Evolutionary conservation across 1,139 yeast genomes (phyloP), one percentile per base, ranked within the genome.

Genomic region (Saccharomyces hybrid): DNA sequence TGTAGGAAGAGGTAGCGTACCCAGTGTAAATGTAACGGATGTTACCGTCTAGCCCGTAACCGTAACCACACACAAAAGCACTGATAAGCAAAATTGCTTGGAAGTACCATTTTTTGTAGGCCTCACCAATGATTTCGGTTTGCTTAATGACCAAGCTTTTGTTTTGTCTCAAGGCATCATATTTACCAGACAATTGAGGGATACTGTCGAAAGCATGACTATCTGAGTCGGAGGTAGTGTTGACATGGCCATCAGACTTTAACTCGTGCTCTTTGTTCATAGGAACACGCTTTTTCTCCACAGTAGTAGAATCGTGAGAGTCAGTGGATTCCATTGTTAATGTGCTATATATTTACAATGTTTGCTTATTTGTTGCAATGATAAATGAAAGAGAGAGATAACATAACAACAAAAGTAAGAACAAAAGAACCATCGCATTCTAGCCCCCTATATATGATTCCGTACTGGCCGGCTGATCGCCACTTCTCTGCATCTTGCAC

Each of bases 11-110:
- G 26, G 87, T 79, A 5, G 90, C 90, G 57, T 75, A 74, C 23
- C 76, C 62, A 58, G 80, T 82, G 69, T 76, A 76, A 29, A 76
- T 74, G 53, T 69, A 71, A 60, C 89, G 76, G 48, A 80, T 70
- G 19, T 76, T 76, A 53, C 80, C 77, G 63, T 84, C 90, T 34
- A 86, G 71, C n/a, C 88, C 84, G 63, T 85, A 86, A 42, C 79
- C 80, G 65, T 84, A 86, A 26, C 88, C 79, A 56, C 83, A 78
- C 16, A 81, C 60, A 65, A 86, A 84, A 14, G 84, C 76, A 49
- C 78, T 72, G 53, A 82, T 62, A 57, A 80, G 51, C 52, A 58
- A 52, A 13, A 61, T 25, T 3, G 54, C 57, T 50, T 58, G 60
- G 27, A 57, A 56, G 50, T 57, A 62, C 67, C 67, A 62, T 16